phyloP scores from a whole-genome alignment of 108 stramenopile species.

The Epipyxis sp. region DNA sequence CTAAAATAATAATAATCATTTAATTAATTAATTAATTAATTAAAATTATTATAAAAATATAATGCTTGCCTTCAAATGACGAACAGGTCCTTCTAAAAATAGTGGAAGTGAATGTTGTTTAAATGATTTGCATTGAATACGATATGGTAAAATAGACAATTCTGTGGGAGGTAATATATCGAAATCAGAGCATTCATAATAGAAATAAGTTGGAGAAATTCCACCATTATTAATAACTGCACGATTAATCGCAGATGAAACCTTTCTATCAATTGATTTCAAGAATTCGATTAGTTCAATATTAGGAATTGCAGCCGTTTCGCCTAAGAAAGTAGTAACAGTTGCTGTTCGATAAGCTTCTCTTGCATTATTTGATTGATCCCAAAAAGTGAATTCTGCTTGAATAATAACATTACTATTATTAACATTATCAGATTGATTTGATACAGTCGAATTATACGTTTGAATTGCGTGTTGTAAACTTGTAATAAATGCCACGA shows the following conservation, averaged over 20 bases:
- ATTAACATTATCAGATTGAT: no score
- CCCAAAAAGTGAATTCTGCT: slow-evolving; percentile 90
- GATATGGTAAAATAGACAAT: slow-evolving; percentile 71
- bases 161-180: slow-evolving; percentile 49
- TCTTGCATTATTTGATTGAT: slow-evolving; percentile 71
- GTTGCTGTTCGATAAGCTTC: slow-evolving; percentile 76
- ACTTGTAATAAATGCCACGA: slow-evolving; percentile 65
- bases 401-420: no score
- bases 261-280: neutral
- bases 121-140: no score
- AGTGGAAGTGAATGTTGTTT: slow-evolving; percentile 77
- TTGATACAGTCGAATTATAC: slow-evolving; percentile 43
- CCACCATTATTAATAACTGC: slow-evolving; percentile 13
- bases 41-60: no score
- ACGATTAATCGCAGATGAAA: neutral
- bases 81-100: slow-evolving; percentile 83
- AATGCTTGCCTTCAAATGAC: slow-evolving; percentile 95
- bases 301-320: slow-evolving; percentile 60
- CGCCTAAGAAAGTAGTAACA: slow-evolving; percentile 76
- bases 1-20: no score
- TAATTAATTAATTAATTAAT: no score
- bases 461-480: slow-evolving; percentile 43
- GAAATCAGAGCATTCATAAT: slow-evolving; percentile 32
- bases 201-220: slow-evolving; percentile 36
- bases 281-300: slow-evolving; percentile 50